Conservation (phyloP, 2,329 filamentous ascomycete species). For the Ramularia collo-cygni region DNA sequence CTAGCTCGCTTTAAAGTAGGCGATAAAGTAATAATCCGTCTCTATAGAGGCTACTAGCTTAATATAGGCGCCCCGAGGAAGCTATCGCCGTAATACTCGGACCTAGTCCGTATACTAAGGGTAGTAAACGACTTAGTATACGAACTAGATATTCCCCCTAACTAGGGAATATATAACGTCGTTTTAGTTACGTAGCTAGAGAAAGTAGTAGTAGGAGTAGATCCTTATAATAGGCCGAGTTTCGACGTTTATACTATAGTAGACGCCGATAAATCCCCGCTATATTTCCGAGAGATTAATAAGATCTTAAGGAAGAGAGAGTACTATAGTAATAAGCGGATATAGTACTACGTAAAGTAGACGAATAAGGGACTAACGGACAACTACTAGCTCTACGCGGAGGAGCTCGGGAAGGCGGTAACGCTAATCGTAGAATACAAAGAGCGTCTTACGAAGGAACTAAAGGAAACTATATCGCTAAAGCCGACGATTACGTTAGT, state of each 20-base stretch:
- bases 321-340: not conserved
- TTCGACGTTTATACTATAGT: not conserved
- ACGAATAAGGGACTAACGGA: not conserved
- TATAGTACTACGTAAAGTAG: not conserved
- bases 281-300: not conserved
- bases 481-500: no score
- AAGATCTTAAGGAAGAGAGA: not conserved
- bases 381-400: not conserved
- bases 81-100: not conserved
- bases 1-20: not conserved
- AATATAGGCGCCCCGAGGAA: not conserved
- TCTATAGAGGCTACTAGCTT: conserved; percentile 1
- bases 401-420: no score
- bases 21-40: conserved; percentile 1
- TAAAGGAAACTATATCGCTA: no score
- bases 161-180: not conserved
- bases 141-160: conserved; percentile 1
- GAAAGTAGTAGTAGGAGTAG: not conserved
- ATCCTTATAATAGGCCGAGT: not conserved
- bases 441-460: no score
- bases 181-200: not conserved
- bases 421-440: no score
- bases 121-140: conserved; percentile 2
- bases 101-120: not conserved
- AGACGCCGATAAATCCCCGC: not conserved